These are phyloP conservation scores for Suhomyces bolitotheri DNA, from an alignment of 1,139 yeast species.

Conservation along the genomic window DNA sequence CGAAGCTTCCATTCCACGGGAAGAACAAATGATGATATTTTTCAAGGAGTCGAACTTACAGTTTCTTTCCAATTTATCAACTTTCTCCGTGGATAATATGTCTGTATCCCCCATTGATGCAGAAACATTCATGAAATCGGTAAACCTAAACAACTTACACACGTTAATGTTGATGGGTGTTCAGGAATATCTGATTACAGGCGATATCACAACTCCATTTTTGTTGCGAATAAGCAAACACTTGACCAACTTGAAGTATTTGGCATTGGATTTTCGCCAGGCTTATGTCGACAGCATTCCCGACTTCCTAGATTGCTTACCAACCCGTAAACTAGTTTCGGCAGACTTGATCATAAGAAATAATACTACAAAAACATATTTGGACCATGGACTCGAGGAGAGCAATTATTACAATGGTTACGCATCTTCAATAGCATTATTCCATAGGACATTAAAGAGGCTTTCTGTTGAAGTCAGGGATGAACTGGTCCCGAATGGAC, in stretches of 20 bases:
- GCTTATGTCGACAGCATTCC: slow-evolving; percentile 44
- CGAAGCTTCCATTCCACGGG: not conserved
- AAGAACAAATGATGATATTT: slow-evolving; percentile 17
- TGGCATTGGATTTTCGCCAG: slow-evolving; percentile 49
- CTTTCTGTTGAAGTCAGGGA: slow-evolving; percentile 46
- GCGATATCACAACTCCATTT: slow-evolving; percentile 19
- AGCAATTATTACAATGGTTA: slow-evolving; percentile 29
- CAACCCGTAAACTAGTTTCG: slow-evolving; percentile 18
- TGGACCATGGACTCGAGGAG: slow-evolving; percentile 13
- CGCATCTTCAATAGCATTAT: slow-evolving; percentile 29
- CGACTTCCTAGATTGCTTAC: slow-evolving; percentile 31
- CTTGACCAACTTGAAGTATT: slow-evolving; percentile 26
- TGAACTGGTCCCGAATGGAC: slow-evolving; percentile 40
- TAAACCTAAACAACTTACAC: slow-evolving; percentile 23
- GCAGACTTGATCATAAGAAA: slow-evolving; percentile 47
- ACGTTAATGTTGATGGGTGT: slow-evolving; percentile 29
- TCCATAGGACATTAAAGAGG: slow-evolving; percentile 24
- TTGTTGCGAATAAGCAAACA: slow-evolving; percentile 27
- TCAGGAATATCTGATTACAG: slow-evolving; percentile 27
- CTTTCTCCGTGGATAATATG: slow-evolving; percentile 30
- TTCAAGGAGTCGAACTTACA: slow-evolving; percentile 19
- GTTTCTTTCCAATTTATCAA: slow-evolving; percentile 20
- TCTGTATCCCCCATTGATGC: slow-evolving; percentile 29
- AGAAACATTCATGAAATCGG: slow-evolving; percentile 19
- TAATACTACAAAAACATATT: slow-evolving; percentile 37